These are phyloP conservation scores for Alliaria petiolata DNA, from an alignment of 345 rosid species.

Conservation along the genomic window DNA sequence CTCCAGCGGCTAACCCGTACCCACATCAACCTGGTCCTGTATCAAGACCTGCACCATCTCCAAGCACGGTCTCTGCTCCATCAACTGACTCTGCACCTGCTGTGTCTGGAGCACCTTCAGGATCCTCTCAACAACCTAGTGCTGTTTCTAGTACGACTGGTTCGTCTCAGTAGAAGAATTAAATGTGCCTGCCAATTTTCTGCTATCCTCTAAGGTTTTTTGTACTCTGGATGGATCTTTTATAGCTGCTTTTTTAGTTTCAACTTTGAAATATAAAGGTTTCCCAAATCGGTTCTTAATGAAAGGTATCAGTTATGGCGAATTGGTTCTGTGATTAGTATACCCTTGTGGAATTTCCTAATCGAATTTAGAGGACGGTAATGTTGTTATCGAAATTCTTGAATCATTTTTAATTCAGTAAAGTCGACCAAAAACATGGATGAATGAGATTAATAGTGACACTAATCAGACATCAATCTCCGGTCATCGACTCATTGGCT, in stretches of 20 bases:
- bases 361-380: background rate
- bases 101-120: conserved; percentile 13
- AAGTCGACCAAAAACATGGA: no score
- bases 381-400: background rate
- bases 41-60: conserved; percentile 12
- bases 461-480: no score
- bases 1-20: conserved; percentile 38
- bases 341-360: background rate
- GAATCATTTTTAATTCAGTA: no score
- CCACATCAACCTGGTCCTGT: no score
- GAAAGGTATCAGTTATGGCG: background rate
- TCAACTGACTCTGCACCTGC: conserved; percentile 8
- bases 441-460: no score
- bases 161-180: conserved; percentile 17
- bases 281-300: background rate
- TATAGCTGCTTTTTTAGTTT: background rate
- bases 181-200: background rate
- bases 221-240: conserved; percentile 12
- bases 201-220: background rate
- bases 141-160: background rate
- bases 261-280: background rate
- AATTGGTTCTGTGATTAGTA: background rate
- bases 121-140: conserved; percentile 17
- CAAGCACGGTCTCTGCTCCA: conserved; percentile 10
- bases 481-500: no score